Conservation (phyloP, 139 green algal genomes). For the Trebouxia sp. region DNA sequence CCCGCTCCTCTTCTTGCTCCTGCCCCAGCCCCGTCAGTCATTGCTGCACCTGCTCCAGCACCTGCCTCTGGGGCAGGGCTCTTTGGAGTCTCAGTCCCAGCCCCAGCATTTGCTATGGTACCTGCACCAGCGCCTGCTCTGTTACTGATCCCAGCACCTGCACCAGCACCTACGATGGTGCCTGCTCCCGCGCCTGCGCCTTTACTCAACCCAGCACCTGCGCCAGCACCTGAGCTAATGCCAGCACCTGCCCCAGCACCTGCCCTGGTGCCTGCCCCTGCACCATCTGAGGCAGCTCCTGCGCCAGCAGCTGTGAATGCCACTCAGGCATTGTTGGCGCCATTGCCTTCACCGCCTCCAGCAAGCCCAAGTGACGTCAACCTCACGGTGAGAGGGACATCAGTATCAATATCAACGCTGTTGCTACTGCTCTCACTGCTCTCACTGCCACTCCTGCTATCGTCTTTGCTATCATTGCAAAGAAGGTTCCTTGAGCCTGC, state of each 20-base stretch:
- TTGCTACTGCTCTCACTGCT: neutral
- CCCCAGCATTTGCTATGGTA: slow-evolving; percentile 38
- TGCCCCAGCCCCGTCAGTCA: slow-evolving; percentile 41
- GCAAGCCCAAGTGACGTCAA: neutral
- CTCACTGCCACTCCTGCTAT: no score
- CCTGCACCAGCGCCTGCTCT: neutral
- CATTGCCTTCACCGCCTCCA: neutral
- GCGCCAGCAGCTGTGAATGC: neutral
- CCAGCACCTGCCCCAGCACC: neutral
- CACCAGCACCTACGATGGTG: neutral
- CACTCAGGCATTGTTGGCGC: neutral
- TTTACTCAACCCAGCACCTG: slow-evolving; percentile 19
- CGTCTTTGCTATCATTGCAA: no score
- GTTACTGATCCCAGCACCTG: neutral
- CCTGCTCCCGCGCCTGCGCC: slow-evolving; percentile 27
- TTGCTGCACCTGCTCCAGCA: slow-evolving; percentile 45
- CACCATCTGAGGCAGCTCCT: neutral
- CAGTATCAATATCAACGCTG: no score
- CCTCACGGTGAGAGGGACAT: neutral
- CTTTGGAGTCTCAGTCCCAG: slow-evolving; percentile 24
- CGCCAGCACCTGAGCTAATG: neutral
- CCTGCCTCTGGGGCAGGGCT: no score
- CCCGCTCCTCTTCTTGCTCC: slow-evolving; percentile 36
- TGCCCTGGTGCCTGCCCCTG: neutral
- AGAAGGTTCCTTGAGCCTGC: no score